Percentiles rank a stretch among this genome's conserved stretches.
Conservation (phyloP, 2,329 filamentous ascomycete genomes). For the Clarireedia monteithiana region DNA sequence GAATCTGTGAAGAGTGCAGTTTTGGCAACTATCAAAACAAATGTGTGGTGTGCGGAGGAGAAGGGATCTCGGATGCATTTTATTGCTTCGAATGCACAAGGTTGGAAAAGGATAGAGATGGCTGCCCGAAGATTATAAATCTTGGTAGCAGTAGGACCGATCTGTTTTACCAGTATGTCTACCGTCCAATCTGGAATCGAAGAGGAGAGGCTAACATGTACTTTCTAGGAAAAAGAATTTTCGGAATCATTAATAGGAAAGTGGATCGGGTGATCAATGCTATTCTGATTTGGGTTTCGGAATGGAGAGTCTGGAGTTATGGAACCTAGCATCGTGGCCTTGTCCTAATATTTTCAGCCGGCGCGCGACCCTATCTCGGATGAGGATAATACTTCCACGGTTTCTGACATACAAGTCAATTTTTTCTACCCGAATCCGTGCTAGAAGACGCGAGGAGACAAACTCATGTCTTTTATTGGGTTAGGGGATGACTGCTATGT, state of each 20-base stretch:
- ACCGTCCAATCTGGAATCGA: neutral
- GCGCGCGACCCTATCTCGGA: too few species aligned
- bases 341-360: too few species aligned
- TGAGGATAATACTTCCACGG: too few species aligned
- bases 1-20: conserved; percentile 98
- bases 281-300: conserved; percentile 4
- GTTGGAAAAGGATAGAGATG: conserved; percentile 92
- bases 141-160: conserved; percentile 92
- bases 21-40: conserved; percentile 99
- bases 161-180: conserved; percentile 40
- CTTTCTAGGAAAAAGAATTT: conserved; percentile 58
- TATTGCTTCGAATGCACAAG: conserved; percentile 99
- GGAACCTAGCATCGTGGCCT: too few species aligned
- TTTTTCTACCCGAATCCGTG: too few species aligned
- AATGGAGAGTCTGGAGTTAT: neutral
- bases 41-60: conserved; percentile 95
- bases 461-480: too few species aligned
- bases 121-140: conserved; percentile 99
- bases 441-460: too few species aligned
- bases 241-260: conserved; percentile 42
- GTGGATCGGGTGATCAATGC: conserved; percentile 7
- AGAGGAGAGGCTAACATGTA: conserved; percentile 25
- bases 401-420: too few species aligned
- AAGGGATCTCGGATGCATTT: conserved; percentile 95
- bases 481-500: too few species aligned